Evolutionary conservation across 208 protist genomes (phyloP).

Genomic region (Acanthamoeba culbertsoni): DNA sequence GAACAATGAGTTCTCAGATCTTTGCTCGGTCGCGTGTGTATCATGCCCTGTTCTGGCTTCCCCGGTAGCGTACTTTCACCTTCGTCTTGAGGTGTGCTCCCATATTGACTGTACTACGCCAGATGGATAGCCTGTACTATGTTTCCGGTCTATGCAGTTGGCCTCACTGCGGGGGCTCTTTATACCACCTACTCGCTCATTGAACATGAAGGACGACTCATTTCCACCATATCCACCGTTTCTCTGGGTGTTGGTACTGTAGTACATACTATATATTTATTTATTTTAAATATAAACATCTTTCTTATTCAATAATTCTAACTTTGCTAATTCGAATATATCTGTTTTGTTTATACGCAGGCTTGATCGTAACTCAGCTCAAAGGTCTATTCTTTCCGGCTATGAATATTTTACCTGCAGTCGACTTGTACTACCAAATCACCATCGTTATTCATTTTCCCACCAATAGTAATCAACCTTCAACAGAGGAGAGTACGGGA

Average conservation of each 20-base stretch:
- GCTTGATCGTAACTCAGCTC: background rate
- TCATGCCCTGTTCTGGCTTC: background rate
- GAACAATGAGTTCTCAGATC: background rate
- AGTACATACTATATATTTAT: background rate
- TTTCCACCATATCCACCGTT: background rate
- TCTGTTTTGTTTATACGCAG: background rate
- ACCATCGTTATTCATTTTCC: background rate
- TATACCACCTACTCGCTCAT: background rate
- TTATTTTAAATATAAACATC: background rate
- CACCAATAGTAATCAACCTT: background rate
- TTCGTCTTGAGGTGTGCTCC: background rate
- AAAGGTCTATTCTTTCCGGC: conserved; percentile 6
- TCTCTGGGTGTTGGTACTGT: background rate
- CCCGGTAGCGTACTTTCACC: too few species aligned
- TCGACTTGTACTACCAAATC: background rate
- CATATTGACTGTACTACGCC: background rate
- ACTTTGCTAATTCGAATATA: background rate
- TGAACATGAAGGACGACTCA: background rate
- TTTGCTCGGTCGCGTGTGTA: background rate
- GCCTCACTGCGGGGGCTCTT: background rate
- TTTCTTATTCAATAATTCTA: background rate
- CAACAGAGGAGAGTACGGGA: background rate
- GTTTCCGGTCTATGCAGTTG: background rate
- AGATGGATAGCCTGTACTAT: background rate
- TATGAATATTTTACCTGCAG: background rate